Evolutionary conservation across 73 alveolate genomes (phyloP).

Genomic region (Paramecium octaurelia): DNA sequence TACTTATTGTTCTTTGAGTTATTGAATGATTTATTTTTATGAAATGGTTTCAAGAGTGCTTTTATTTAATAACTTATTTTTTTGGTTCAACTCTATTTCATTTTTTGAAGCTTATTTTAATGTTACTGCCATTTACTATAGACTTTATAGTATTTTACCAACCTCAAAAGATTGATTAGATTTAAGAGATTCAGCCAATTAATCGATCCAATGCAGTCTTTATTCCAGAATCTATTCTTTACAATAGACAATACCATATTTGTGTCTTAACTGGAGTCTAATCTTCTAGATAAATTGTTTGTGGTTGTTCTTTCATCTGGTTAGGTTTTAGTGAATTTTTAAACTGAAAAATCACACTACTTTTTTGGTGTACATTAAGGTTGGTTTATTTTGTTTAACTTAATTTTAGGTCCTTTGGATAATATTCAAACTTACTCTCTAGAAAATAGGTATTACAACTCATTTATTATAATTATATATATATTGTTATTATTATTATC

Average conservation of each 20-base stretch:
- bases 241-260: background rate
- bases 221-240: background rate
- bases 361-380: background rate
- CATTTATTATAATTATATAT: background rate
- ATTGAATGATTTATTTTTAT: background rate
- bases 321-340: background rate
- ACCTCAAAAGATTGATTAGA: background rate
- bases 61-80: background rate
- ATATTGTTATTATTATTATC: background rate
- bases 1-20: slow-evolving; percentile 23
- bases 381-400: background rate
- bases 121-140: background rate
- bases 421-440: background rate
- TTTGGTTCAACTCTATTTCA: slow-evolving; percentile 11
- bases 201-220: background rate
- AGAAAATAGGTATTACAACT: background rate
- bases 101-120: background rate
- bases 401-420: background rate
- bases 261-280: background rate
- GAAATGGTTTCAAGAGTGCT: background rate
- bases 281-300: background rate
- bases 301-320: slow-evolving; percentile 47
- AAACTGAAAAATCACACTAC: background rate
- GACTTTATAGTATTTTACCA: background rate
- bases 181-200: background rate